Conservation (phyloP, 148 eudicot species). For the Polygonum maritimum region DNA sequence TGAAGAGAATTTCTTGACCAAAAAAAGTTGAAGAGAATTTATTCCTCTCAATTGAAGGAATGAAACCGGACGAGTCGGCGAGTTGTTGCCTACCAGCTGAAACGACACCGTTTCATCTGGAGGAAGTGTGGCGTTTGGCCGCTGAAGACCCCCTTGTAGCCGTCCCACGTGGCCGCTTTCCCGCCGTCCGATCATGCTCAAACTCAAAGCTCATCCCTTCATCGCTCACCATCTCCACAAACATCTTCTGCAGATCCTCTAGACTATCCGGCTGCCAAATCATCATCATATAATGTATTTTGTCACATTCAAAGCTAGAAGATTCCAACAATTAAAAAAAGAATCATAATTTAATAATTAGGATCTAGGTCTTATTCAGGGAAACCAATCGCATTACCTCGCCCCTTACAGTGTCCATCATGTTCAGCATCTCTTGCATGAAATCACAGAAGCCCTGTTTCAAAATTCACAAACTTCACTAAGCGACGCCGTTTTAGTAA, state of each 20-base stretch:
- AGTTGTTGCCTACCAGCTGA: neutral
- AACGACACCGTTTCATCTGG: conserved; percentile 6
- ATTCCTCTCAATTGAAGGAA: neutral
- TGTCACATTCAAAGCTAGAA: neutral
- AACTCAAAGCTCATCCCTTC: conserved; percentile 40
- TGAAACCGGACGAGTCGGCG: neutral
- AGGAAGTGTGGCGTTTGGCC: conserved; percentile 27
- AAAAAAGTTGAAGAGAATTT: neutral
- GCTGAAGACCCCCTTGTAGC: conserved; percentile 11
- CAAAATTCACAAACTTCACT: neutral
- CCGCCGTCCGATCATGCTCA: conserved; percentile 29
- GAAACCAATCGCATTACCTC: conserved; percentile 22
- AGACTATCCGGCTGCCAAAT: conserved; percentile 48
- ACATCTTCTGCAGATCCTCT: conserved; percentile 83
- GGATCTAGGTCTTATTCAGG: too few relatives aligned
- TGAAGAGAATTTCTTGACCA: neutral
- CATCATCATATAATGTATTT: too few relatives aligned
- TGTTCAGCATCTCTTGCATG: conserved; percentile 71
- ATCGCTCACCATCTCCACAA: conserved; percentile 67
- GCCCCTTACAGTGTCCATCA: conserved; percentile 53
- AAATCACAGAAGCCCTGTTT: conserved; percentile 82
- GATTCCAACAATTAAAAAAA: neutral
- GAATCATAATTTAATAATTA: neutral
- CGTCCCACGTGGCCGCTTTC: conserved; percentile 36
- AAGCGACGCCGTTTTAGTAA: too few relatives aligned